Base-by-base conservation (phyloP, 768 basidiomycete species). In the Hygrophoropsis aurantiaca region DNA sequence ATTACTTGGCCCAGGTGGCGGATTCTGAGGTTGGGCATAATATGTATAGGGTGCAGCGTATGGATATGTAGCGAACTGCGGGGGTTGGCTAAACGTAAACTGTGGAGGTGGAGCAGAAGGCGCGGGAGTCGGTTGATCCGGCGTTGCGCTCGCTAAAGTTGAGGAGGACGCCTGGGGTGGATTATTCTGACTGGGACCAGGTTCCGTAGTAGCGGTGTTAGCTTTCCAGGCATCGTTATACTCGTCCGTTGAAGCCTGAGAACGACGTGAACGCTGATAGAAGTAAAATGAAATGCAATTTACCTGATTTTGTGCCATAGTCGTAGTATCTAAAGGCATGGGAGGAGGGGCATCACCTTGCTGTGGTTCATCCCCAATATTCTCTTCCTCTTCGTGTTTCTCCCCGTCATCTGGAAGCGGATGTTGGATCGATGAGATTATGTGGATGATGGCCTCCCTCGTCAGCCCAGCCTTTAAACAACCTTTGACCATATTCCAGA, bases 401-500 rank as follows among this genome's bases (percentile, higher is more conserved):
- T 67, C 65, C 35, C 68, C 67, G 37, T 74, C 66, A 15, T 69
- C 64, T 38, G 56, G 61, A 47, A 58, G 40, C 38, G 60, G 58
- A 26, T 73, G 67, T 59, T 85, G 82, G 11, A 87, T 79, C 2
- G 77, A 73, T 27, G 69, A 66, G 19, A 89, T 72, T 40, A 90
- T 60, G 44, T 76, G 70, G 24, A 87, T 56, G 33, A 87, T 82
- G 2, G 75, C 73, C 4, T 84, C 83, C 63, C 78, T 85, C 54
- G 73, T 63, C 59, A 89, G 58, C 2, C 87, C 85, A 1, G 74
- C 69, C 24, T 72, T 71, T 57, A 90, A 58, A 32, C 73, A 76
- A 0, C 80, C 82, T 36, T 75, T 70, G 4, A 86, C 85, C 66
- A 90, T 74, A 58, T 87, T 85, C 87, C 87, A 90, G 40, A 90